Evolutionary conservation across 2,329 filamentous ascomycete species (phyloP).

Genomic region (Sporothrix globosa): DNA sequence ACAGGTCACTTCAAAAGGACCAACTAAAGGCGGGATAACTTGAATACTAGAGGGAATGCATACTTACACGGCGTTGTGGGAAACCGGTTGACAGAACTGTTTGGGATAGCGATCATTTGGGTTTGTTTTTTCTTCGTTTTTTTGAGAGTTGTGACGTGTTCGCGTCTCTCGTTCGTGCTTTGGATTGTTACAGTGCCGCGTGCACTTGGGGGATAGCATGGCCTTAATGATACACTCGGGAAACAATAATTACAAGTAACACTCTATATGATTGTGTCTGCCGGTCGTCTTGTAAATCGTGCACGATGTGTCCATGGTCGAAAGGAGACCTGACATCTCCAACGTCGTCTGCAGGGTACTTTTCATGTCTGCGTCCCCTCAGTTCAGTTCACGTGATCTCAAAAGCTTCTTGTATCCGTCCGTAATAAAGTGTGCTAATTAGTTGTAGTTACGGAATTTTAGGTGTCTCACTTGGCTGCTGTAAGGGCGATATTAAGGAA

Average conservation of each 20-base stretch:
- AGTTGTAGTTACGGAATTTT: no score
- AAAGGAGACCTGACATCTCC: background rate
- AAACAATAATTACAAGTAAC: constrained; percentile 6
- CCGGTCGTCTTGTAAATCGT: background rate
- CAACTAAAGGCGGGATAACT: background rate
- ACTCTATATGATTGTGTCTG: background rate
- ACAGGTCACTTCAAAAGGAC: background rate
- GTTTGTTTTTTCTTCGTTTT: background rate
- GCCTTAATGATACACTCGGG: constrained; percentile 17
- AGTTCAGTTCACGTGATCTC: background rate
- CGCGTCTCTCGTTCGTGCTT: background rate
- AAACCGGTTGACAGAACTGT: background rate
- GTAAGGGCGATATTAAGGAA: no score
- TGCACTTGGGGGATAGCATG: background rate
- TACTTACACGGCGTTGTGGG: constrained; percentile 24
- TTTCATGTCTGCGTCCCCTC: background rate
- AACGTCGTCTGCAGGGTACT: background rate
- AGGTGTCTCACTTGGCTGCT: no score
- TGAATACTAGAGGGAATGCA: background rate
- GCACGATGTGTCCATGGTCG: no score
- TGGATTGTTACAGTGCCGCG: background rate
- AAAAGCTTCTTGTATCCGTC: background rate
- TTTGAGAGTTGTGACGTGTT: background rate
- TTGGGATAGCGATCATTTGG: constrained; percentile 17
- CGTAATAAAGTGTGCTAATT: no score